Evolutionary conservation across 2,329 filamentous ascomycete species (phyloP).

Genomic region (Dryadomyces quercus-mongolicae): DNA sequence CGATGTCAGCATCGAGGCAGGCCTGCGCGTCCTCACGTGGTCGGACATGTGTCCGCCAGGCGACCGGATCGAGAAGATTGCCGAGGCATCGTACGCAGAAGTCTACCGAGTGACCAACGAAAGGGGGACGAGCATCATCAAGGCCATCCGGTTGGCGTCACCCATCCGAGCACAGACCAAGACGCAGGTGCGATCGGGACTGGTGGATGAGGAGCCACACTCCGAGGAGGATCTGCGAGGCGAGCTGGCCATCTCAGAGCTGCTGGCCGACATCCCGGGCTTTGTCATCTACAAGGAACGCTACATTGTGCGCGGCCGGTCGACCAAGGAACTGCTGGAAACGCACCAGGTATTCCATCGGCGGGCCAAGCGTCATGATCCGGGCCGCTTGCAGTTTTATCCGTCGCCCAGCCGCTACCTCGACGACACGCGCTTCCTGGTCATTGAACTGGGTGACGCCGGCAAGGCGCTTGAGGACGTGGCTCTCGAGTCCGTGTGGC

Average conservation of each 20-base stretch:
- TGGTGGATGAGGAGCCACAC: slow-evolving; percentile 49
- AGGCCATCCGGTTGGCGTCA: slow-evolving; percentile 47
- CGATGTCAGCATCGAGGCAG: slow-evolving; percentile 11
- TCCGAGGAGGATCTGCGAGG: slow-evolving; percentile 40
- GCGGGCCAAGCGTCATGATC: slow-evolving; percentile 40
- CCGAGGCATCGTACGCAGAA: slow-evolving; percentile 54
- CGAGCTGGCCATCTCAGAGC: slow-evolving; percentile 51
- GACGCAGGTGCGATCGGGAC: slow-evolving; percentile 36
- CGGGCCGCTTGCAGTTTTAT: slow-evolving; percentile 46
- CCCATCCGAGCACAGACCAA: slow-evolving; percentile 47
- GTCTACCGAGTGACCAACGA: slow-evolving; percentile 51
- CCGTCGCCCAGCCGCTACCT: slow-evolving; percentile 48
- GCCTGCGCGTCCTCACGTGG: slow-evolving; percentile 39
- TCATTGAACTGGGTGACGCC: slow-evolving; percentile 52
- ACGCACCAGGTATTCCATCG: slow-evolving; percentile 49
- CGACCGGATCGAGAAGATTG: slow-evolving; percentile 48
- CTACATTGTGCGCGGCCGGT: slow-evolving; percentile 45
- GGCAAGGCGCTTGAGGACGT: slow-evolving; percentile 49
- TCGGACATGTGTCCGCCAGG: slow-evolving; percentile 41
- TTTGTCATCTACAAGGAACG: slow-evolving; percentile 56
- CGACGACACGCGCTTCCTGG: slow-evolving; percentile 44
- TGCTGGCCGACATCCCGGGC: slow-evolving; percentile 50
- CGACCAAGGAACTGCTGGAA: slow-evolving; percentile 39
- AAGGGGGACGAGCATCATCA: slow-evolving; percentile 51
- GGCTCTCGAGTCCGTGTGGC: slow-evolving; percentile 30